Conservation (phyloP, 495 filamentous ascomycete genomes). For the Penicillium paradoxum region DNA sequence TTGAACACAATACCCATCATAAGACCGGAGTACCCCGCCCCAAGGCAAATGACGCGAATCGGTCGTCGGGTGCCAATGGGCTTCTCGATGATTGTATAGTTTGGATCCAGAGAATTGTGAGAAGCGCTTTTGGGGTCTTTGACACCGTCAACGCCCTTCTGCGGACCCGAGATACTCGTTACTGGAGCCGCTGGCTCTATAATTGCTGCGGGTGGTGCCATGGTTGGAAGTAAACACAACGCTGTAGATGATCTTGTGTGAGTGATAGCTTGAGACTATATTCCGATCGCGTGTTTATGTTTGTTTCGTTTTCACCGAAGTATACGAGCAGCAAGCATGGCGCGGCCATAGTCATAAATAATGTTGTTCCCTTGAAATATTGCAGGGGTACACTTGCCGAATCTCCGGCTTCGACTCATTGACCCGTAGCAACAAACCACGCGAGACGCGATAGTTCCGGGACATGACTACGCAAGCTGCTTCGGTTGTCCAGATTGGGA, state of each 20-base stretch:
- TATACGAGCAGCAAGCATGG: neutral
- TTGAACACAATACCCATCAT: slow-evolving; percentile 5
- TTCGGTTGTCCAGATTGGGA: neutral
- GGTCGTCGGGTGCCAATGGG: slow-evolving; percentile 9
- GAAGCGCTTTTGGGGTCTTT: neutral
- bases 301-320: neutral
- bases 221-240: neutral
- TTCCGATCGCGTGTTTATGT: neutral
- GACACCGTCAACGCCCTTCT: neutral
- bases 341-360: neutral
- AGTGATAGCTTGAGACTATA: neutral
- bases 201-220: neutral
- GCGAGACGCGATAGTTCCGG: neutral
- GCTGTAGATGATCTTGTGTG: neutral
- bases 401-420: neutral
- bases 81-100: slow-evolving; percentile 9
- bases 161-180: neutral
- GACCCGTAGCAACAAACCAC: neutral
- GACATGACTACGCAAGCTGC: neutral
- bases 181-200: neutral
- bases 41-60: slow-evolving; percentile 5
- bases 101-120: neutral
- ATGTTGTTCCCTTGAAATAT: neutral
- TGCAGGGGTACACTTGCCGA: neutral
- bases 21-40: slow-evolving; percentile 6